phyloP scores from a whole-genome alignment of 352 stramenopile genomes.

The Aphanomyces invadans region DNA sequence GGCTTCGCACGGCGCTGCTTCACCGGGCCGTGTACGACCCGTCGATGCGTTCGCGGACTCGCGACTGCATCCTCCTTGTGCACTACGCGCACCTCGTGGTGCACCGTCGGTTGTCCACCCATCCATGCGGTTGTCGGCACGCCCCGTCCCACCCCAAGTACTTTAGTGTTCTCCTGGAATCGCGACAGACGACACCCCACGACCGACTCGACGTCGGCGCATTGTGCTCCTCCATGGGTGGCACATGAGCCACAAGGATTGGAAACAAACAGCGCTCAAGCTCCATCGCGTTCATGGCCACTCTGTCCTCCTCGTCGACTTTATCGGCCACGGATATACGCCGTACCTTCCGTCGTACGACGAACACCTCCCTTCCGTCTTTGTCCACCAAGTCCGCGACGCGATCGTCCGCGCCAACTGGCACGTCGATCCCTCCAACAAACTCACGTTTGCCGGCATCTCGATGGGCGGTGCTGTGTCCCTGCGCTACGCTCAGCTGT shows the following conservation, averaged over 20 bases:
- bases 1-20: not conserved
- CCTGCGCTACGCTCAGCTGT: constrained; percentile 7
- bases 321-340: constrained; percentile 13
- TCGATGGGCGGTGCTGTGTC: constrained; percentile 12
- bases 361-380: not conserved
- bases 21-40: not conserved
- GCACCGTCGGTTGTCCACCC: constrained; percentile 1
- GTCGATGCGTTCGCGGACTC: not conserved
- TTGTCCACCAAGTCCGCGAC: constrained; percentile 18
- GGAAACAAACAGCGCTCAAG: constrained; percentile 12
- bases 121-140: not conserved
- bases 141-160: not conserved
- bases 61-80: not conserved
- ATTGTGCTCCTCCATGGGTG: constrained; percentile 19
- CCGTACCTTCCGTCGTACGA: constrained; percentile 11
- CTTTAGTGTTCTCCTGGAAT: constrained; percentile 8
- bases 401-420: constrained; percentile 10
- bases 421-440: not conserved
- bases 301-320: constrained; percentile 17
- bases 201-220: not conserved
- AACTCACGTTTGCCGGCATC: constrained; percentile 14
- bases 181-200: not conserved
- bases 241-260: constrained; percentile 20
- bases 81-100: not conserved
- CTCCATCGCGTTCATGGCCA: not conserved